Base-by-base conservation (phyloP, 179 eudicot species). In the Silene coronaria region DNA sequence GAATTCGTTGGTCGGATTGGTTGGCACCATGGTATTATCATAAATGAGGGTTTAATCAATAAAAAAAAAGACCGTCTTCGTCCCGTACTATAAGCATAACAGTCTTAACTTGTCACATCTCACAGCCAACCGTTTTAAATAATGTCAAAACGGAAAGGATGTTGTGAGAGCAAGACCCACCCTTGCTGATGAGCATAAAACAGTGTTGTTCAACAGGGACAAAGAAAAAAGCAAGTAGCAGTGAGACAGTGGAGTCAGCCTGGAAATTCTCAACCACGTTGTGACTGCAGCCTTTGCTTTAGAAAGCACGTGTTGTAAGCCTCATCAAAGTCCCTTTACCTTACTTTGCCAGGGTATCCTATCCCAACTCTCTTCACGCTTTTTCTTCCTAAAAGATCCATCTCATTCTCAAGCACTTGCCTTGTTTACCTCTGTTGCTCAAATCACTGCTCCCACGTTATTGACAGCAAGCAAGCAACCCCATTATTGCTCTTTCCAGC, bases 331-430 rank as follows among this genome's bases (percentile, higher is more conserved):
- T 21, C 53, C 53, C 71, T 67, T 67, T 67, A 67, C n/a, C 27
- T 67, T 11, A 67, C 71, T 67, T 67, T 67, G 71, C 10, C 71
- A 67, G 71, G 19, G 38, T 32, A 64, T 28, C 68, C 68, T 26
- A 64, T 64, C 42, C 2, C 2, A 0, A 3, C 46, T 17, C 17
- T 11, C 46, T 66, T 34, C 27, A 9, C 71, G 11, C 71, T 32
- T 34, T 66, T 2, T 67, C 16, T 36, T 21, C 26, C 58, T 51
- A 51, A 4, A 34, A n/a, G n/a, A n/a, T n/a, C n/a, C n/a, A n/a
- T n/a, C n/a, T n/a, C 6, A 38, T 38, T 38, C 46, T 38, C 46
- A 6, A 32, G 26, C 46, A 30, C 24, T 30, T 34, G 6, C 11
- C 24, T 30, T 34, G 6, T 21, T 2, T 3, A 24, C 14, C 6